These are phyloP conservation scores for Neonectria magnoliae DNA, from an alignment of 2,329 filamentous ascomycete genomes.

Conservation along the genomic window DNA sequence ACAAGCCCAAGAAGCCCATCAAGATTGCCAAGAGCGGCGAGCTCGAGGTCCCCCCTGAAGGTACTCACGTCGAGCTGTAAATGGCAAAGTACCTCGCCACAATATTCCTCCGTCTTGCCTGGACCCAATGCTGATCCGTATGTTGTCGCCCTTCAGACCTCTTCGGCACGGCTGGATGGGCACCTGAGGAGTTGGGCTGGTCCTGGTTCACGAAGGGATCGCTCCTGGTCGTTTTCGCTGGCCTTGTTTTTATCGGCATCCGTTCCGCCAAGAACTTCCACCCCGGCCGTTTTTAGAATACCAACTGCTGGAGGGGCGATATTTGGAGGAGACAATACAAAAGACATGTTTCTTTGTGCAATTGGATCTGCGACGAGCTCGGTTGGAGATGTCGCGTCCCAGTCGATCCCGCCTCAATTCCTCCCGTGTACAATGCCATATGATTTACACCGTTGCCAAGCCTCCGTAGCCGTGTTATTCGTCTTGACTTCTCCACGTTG, in stretches of 20 bases:
- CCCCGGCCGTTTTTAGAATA: constrained; percentile 18
- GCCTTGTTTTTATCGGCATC: constrained; percentile 34
- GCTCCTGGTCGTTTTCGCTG: constrained; percentile 35
- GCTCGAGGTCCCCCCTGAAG: constrained; percentile 85
- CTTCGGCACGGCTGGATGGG: constrained; percentile 38
- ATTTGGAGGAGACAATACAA: constrained; percentile 9
- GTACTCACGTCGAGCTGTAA: constrained; percentile 92
- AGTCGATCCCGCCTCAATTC: not conserved
- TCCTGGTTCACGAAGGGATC: constrained; percentile 37
- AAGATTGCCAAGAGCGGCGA: constrained; percentile 88
- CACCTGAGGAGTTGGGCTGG: constrained; percentile 35
- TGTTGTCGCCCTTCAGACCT: constrained; percentile 42
- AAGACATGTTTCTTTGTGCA: not conserved
- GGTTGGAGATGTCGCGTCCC: not conserved
- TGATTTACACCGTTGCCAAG: not conserved
- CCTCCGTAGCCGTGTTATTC: not conserved
- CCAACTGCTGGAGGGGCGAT: not conserved
- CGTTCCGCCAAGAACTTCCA: constrained; percentile 29
- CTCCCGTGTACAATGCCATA: not conserved
- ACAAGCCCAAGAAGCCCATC: constrained; percentile 75
- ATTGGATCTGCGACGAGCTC: not conserved
- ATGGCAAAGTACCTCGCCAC: constrained; percentile 44
- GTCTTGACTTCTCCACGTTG: not conserved
- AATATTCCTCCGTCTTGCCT: constrained; percentile 38
- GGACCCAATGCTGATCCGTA: constrained; percentile 49